phyloP scores from a whole-genome alignment of 1,139 yeast genomes.

The Hyphopichia pseudoburtonii region DNA sequence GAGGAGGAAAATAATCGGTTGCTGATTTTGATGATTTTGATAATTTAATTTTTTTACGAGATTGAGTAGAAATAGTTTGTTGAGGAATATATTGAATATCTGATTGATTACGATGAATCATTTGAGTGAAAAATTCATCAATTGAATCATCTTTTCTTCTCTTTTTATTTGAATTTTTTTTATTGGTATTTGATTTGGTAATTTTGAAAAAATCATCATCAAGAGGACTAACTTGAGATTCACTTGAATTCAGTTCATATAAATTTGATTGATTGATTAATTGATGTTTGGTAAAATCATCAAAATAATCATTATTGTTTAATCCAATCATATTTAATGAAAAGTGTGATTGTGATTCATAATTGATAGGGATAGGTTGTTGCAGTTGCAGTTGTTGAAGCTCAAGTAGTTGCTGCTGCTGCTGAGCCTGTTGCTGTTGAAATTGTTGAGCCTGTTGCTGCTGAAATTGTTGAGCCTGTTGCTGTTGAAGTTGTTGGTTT shows the following conservation, averaged over 20 bases:
- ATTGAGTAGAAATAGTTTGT: neutral
- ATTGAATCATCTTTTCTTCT: conserved; percentile 9
- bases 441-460: neutral
- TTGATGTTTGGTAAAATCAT: conserved; percentile 18
- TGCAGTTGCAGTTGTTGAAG: neutral
- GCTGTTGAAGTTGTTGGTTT: no score
- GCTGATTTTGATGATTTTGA: neutral
- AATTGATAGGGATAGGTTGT: conserved; percentile 4
- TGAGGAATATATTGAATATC: conserved; percentile 3
- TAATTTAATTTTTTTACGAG: conserved; percentile 1
- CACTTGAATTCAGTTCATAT: conserved; percentile 22
- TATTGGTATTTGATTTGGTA: conserved; percentile 15
- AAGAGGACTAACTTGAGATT: conserved; percentile 32
- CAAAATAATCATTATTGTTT: conserved; percentile 16
- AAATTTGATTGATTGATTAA: conserved; percentile 8
- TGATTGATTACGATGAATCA: conserved; percentile 3
- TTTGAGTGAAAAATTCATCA: conserved; percentile 7
- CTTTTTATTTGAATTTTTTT: conserved; percentile 7
- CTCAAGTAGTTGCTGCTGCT: no score
- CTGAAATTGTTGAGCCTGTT: no score
- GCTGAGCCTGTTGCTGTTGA: no score
- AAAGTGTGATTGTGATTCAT: conserved; percentile 12
- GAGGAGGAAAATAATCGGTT: neutral
- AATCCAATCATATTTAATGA: conserved; percentile 19
- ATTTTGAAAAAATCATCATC: conserved; percentile 66